phyloP scores from a whole-genome alignment of 495 filamentous ascomycete species.

The Aspergillus hancockii region DNA sequence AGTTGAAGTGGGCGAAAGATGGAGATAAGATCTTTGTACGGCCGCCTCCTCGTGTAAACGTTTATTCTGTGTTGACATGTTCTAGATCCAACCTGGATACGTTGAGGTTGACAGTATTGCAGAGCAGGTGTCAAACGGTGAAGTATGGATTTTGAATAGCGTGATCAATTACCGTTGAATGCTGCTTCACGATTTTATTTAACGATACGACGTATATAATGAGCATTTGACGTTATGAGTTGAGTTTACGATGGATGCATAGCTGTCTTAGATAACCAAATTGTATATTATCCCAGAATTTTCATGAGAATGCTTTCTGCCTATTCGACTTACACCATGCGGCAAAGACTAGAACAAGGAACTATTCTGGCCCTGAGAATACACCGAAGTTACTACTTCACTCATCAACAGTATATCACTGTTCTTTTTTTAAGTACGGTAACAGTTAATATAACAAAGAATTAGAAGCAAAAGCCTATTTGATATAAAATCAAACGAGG shows the following conservation, averaged over 20 bases:
- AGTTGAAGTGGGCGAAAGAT: constrained; percentile 79
- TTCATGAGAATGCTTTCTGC: background rate
- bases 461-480: background rate
- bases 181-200: constrained; percentile 10
- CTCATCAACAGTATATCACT: background rate
- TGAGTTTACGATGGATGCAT: background rate
- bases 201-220: constrained; percentile 21
- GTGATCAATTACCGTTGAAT: constrained; percentile 60
- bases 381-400: constrained; percentile 2
- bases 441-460: background rate
- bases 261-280: background rate
- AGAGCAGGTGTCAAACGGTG: constrained; percentile 77
- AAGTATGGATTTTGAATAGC: constrained; percentile 74
- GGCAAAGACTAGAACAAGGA: background rate
- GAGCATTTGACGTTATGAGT: background rate
- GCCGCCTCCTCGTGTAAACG: constrained; percentile 12
- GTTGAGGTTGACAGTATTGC: constrained; percentile 73
- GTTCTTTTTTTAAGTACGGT: background rate
- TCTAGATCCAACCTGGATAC: constrained; percentile 75
- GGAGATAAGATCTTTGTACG: constrained; percentile 71
- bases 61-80: constrained; percentile 13
- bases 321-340: background rate
- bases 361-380: background rate
- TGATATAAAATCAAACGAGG: constrained; percentile 13
- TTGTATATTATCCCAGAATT: background rate